Evolutionary conservation across 352 stramenopile species (phyloP).

Genomic region (Saprolegnia parasitica): DNA sequence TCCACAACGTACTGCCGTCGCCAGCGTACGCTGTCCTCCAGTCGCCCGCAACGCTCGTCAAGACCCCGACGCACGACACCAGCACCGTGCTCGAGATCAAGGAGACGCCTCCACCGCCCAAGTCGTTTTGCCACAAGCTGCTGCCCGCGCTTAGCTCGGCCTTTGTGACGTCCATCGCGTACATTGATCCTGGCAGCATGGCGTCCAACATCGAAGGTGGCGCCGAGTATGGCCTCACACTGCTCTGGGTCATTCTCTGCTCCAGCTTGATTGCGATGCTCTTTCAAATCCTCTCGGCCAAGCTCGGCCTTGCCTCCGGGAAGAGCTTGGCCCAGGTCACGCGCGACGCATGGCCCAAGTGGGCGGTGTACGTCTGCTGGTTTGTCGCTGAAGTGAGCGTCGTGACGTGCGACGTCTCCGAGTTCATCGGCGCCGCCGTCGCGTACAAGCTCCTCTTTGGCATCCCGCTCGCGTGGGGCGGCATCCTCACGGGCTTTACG

Average conservation of each 20-base stretch:
- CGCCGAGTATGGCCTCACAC: conserved; percentile 3
- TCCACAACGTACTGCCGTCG: neutral
- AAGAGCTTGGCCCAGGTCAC: neutral
- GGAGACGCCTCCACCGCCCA: neutral
- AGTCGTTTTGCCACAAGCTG: neutral
- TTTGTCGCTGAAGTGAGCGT: neutral
- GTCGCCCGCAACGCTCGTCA: neutral
- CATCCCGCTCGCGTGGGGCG: conserved; percentile 10
- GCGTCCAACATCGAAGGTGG: conserved; percentile 9
- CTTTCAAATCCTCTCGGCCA: conserved; percentile 10
- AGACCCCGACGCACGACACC: neutral
- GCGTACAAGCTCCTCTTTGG: neutral
- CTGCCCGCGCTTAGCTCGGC: neutral
- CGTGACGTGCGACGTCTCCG: neutral
- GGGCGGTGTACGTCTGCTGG: neutral
- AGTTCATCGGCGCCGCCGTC: conserved; percentile 15
- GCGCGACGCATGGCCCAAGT: neutral
- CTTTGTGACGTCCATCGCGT: conserved; percentile 5
- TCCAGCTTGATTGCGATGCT: conserved; percentile 31
- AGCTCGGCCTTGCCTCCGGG: conserved; percentile 3
- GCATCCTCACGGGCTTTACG: conserved; percentile 2
- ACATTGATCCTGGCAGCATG: neutral
- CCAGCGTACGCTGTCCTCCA: neutral
- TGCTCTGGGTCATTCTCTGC: conserved; percentile 28
- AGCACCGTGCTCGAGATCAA: neutral